Conservation (phyloP, 257 asterid species). For the Solanum clarkiae region DNA sequence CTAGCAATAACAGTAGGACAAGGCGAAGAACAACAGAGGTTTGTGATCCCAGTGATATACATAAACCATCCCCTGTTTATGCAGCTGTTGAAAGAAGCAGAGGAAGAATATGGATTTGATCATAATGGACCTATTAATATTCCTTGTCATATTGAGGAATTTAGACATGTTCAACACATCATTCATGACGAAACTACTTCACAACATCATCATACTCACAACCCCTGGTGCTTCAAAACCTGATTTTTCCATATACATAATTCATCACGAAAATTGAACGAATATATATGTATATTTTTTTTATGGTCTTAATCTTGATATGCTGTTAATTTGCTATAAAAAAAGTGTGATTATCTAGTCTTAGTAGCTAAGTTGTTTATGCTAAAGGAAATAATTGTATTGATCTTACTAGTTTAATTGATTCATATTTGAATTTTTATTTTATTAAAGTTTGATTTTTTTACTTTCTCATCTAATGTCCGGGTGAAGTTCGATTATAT, state of each 20-base stretch:
- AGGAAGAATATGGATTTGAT: slow-evolving; percentile 62
- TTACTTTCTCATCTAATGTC: too few relatives aligned
- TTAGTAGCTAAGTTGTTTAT: too few relatives aligned
- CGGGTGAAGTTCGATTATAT: too few relatives aligned
- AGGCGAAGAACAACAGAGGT: slow-evolving; percentile 43
- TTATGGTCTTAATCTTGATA: too few relatives aligned
- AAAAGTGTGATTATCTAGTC: too few relatives aligned
- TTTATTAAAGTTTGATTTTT: fast-evolving
- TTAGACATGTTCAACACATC: slow-evolving; percentile 25
- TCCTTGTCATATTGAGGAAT: slow-evolving; percentile 53
- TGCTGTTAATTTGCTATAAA: too few relatives aligned
- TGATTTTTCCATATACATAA: neutral
- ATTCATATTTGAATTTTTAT: neutral
- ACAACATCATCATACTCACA: slow-evolving; percentile 21
- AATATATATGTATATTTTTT: too few relatives aligned
- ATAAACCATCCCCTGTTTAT: slow-evolving; percentile 48
- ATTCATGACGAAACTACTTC: slow-evolving; percentile 33
- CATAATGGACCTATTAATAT: slow-evolving; percentile 52
- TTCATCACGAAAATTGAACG: neutral
- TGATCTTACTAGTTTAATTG: too few relatives aligned
- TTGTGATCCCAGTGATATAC: slow-evolving; percentile 45
- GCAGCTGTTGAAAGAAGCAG: slow-evolving; percentile 48
- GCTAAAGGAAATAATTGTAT: too few relatives aligned
- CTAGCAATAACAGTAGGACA: slow-evolving; percentile 44
- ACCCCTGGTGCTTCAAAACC: slow-evolving; percentile 40